Evolutionary conservation across 1,139 yeast species (phyloP).

Genomic region (Candida sp.): DNA sequence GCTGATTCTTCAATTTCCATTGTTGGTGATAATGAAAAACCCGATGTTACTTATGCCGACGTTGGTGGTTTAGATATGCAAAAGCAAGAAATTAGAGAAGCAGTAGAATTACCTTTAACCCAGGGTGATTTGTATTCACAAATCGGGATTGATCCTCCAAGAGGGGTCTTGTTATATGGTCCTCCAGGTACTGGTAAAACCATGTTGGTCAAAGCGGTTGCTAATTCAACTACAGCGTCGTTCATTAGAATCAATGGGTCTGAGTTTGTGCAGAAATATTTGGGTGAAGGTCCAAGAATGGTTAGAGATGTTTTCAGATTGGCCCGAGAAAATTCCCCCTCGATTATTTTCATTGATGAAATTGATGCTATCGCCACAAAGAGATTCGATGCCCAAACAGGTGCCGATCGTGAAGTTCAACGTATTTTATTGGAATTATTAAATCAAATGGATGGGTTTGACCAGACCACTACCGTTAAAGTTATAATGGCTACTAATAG

Average conservation of each 20-base stretch:
- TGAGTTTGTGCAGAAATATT: conserved; percentile 95
- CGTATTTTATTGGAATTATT: conserved; percentile 93
- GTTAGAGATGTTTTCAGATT: conserved; percentile 96
- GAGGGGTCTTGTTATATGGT: conserved; percentile 95
- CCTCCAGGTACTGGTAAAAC: conserved; percentile 99
- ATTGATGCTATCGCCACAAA: conserved; percentile 99
- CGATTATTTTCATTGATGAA: conserved; percentile 96
- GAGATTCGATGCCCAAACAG: conserved; percentile 99
- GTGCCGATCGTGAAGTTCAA: conserved; percentile 99
- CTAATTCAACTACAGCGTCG: conserved; percentile 92
- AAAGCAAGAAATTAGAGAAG: conserved; percentile 97
- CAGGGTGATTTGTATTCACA: conserved; percentile 96
- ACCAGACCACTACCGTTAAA: conserved; percentile 91
- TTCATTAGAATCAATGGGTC: conserved; percentile 97
- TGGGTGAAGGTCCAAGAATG: conserved; percentile 99
- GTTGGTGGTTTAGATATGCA: conserved; percentile 99
- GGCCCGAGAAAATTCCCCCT: conserved; percentile 96
- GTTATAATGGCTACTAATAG: conserved; percentile 99
- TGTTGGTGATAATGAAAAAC: conserved; percentile 91
- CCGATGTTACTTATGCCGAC: conserved; percentile 87
- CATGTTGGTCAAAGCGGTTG: conserved; percentile 98
- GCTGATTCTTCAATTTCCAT: conserved; percentile 97
- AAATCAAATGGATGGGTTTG: conserved; percentile 99
- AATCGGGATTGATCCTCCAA: conserved; percentile 98
- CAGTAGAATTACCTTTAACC: conserved; percentile 94